Evolutionary conservation across 2,329 filamentous ascomycete genomes (phyloP).

Genomic region (Colletotrichum lindemuthianum): DNA sequence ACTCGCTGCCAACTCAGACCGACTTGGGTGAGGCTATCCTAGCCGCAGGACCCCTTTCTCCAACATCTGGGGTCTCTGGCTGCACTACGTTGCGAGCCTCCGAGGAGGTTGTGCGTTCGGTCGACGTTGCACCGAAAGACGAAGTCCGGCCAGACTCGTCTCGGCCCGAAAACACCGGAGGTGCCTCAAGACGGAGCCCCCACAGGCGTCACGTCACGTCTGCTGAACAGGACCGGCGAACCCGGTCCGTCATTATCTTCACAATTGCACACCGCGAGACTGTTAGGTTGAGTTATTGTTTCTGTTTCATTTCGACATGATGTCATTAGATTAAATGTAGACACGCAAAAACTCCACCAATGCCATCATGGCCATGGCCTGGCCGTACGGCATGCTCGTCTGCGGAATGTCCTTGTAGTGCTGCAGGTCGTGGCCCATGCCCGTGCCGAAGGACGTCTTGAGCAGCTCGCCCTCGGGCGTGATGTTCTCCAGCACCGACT

Average conservation of each 20-base stretch:
- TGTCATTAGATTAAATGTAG: constrained; percentile 37
- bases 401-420: constrained; percentile 81
- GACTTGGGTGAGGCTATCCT: neutral
- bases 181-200: neutral
- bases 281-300: neutral
- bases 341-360: constrained; percentile 77
- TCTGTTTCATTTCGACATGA: constrained; percentile 17
- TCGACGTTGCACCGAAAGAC: constrained; percentile 1
- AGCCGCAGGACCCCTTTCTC: neutral
- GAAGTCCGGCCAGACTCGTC: neutral
- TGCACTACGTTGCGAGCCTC: neutral
- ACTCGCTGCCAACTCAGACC: neutral
- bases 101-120: constrained; percentile 11
- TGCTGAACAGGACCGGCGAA: constrained; percentile 1
- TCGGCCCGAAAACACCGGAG: neutral
- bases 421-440: constrained; percentile 77
- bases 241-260: neutral
- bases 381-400: constrained; percentile 86
- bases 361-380: constrained; percentile 87
- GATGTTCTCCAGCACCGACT: constrained; percentile 74
- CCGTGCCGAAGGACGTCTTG: constrained; percentile 82
- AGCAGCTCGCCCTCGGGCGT: constrained; percentile 74
- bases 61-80: neutral
- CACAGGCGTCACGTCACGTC: too few species aligned
- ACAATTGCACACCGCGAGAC: neutral